These are phyloP conservation scores for Spathaspora sp. DNA, from an alignment of 805 yeast species.

Conservation along the genomic window DNA sequence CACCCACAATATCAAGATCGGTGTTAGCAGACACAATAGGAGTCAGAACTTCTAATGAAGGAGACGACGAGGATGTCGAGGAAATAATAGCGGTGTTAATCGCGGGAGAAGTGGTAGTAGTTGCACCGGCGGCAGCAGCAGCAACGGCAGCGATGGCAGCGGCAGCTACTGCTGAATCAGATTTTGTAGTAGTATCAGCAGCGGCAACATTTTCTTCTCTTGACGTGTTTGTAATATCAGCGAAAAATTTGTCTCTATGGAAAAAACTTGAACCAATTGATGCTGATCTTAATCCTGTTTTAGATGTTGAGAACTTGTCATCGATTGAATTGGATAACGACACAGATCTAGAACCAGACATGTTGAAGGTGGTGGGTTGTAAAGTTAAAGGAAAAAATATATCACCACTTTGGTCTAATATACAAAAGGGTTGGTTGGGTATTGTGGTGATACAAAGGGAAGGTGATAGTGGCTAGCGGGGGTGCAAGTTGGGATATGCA, in stretches of 20 bases:
- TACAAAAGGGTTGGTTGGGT: not conserved
- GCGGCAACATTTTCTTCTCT: not conserved
- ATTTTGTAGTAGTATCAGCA: conserved; percentile 1
- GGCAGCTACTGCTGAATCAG: conserved; percentile 6
- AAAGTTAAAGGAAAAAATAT: not conserved
- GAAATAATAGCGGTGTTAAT: not conserved
- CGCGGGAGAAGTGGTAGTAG: too few relatives aligned
- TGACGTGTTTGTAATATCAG: conserved; percentile 7
- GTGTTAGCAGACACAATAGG: not conserved
- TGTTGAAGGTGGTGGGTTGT: not conserved
- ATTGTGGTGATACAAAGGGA: not conserved
- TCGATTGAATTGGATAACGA: conserved; percentile 6
- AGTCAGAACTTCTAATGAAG: not conserved
- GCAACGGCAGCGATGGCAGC: not conserved
- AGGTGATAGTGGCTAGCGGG: not conserved
- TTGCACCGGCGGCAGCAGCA: not conserved
- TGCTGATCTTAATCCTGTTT: conserved; percentile 11
- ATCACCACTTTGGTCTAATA: not conserved
- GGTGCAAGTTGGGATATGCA: not conserved
- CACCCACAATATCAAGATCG: conserved; percentile 45
- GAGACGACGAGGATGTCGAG: not conserved
- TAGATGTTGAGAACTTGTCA: conserved; percentile 3
- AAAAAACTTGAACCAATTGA: conserved; percentile 25
- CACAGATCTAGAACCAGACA: conserved; percentile 4
- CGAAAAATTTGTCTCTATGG: conserved; percentile 23